These are phyloP conservation scores for Mycothermus thermophilus DNA, from an alignment of 495 filamentous ascomycete genomes.

Conservation along the genomic window DNA sequence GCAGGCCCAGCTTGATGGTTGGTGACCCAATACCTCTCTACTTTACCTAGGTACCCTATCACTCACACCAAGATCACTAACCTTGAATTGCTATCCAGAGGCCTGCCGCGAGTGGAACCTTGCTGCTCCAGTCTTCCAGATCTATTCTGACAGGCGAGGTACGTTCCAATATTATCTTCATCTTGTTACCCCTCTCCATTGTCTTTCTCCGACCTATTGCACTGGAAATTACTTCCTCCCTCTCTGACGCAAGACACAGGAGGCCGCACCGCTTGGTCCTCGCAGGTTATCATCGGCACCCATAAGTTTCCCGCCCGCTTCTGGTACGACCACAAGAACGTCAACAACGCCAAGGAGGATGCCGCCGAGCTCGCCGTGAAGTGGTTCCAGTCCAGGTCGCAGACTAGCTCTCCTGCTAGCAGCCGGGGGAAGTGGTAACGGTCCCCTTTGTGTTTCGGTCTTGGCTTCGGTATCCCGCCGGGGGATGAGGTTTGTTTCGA, in stretches of 20 bases:
- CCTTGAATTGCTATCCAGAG: no score
- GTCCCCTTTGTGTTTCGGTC: no score
- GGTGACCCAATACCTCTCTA: no score
- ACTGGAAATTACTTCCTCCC: not conserved
- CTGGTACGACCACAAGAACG: slow-evolving; percentile 81
- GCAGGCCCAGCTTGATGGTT: no score
- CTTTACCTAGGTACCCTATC: no score
- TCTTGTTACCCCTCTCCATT: slow-evolving; percentile 1
- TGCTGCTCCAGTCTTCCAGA: slow-evolving; percentile 47
- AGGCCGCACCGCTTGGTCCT: slow-evolving; percentile 85
- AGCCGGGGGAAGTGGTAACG: slow-evolving; percentile 14
- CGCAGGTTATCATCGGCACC: slow-evolving; percentile 47
- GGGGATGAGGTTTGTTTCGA: no score
- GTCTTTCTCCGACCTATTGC: not conserved
- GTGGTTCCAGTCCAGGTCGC: slow-evolving; percentile 20
- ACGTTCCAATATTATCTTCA: slow-evolving; percentile 16
- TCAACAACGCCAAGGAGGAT: slow-evolving; percentile 83
- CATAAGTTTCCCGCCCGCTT: slow-evolving; percentile 51
- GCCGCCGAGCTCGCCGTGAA: slow-evolving; percentile 65
- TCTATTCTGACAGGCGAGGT: slow-evolving; percentile 71
- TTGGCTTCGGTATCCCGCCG: no score
- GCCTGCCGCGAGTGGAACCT: slow-evolving; percentile 44
- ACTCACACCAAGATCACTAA: no score
- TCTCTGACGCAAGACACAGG: slow-evolving; percentile 32
- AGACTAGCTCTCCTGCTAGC: slow-evolving; percentile 6